These are phyloP conservation scores for Boletellus sp. DNA, from an alignment of 768 basidiomycete species.

Conservation along the genomic window DNA sequence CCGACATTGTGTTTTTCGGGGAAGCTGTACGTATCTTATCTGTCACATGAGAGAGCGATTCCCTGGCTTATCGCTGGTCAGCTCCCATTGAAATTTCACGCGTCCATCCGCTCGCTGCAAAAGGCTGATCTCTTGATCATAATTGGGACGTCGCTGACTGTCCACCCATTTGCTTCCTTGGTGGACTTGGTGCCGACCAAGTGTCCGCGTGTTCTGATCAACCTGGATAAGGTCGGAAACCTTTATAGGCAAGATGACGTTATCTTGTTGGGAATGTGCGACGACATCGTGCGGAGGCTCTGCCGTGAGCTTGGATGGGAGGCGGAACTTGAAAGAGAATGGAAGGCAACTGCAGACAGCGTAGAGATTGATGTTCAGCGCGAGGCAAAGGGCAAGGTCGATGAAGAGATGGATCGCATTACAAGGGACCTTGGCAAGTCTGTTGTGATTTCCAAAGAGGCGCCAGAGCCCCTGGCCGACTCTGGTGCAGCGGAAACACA, in stretches of 20 bases:
- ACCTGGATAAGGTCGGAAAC: constrained; percentile 76
- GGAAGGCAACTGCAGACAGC: constrained; percentile 47
- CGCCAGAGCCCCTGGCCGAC: neutral
- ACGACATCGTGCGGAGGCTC: constrained; percentile 59
- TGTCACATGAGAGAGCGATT: neutral
- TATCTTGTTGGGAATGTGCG: constrained; percentile 66
- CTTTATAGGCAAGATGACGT: constrained; percentile 59
- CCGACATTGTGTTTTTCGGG: constrained; percentile 95
- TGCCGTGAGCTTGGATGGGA: constrained; percentile 74
- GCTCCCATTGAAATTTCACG: constrained; percentile 73
- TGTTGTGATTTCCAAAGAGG: constrained; percentile 16
- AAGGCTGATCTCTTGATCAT: constrained; percentile 86
- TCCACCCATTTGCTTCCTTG: constrained; percentile 84
- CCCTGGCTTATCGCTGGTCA: constrained; percentile 26
- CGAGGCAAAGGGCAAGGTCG: constrained; percentile 6
- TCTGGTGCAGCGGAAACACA: neutral
- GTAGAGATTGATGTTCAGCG: constrained; percentile 16
- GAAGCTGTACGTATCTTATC: constrained; percentile 51
- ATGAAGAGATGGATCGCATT: constrained; percentile 27
- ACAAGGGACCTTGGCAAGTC: constrained; percentile 22
- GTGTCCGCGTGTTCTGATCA: constrained; percentile 86
- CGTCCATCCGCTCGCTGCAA: constrained; percentile 47
- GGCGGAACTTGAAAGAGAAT: constrained; percentile 51
- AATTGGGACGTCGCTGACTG: constrained; percentile 86
- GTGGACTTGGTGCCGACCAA: constrained; percentile 47